Conservation (phyloP, 495 filamentous ascomycete species). For the Neurospora sp. region DNA sequence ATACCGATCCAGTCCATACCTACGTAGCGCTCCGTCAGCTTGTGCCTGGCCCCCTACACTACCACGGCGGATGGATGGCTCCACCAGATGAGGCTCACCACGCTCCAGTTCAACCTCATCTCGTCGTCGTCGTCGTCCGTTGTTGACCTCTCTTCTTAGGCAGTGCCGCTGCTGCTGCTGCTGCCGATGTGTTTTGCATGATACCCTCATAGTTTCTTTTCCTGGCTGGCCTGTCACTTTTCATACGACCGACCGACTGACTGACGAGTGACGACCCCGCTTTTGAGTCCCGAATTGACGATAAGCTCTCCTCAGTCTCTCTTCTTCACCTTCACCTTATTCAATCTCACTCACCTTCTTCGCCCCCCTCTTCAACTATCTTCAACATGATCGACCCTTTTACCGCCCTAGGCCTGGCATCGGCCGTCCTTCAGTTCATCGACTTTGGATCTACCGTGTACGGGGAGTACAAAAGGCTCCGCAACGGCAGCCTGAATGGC, state of each 20-base stretch:
- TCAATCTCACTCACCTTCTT: background rate
- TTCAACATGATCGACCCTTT: constrained; percentile 5
- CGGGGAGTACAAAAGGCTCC: background rate
- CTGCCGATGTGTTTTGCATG: background rate
- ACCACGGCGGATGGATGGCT: background rate
- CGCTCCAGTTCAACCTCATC: background rate
- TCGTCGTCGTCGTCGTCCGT: background rate
- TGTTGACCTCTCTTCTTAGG: background rate
- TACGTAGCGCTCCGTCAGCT: background rate
- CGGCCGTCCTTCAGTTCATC: constrained; percentile 10
- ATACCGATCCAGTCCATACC: background rate
- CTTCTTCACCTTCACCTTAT: background rate
- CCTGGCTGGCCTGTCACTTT: background rate
- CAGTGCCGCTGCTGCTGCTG: background rate
- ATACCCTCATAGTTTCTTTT: background rate
- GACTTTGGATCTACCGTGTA: constrained; percentile 3
- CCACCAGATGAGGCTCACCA: background rate
- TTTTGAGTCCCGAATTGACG: background rate
- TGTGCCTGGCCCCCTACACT: background rate
- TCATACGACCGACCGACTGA: background rate
- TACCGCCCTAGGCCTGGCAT: constrained; percentile 6
- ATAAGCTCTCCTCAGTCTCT: background rate
- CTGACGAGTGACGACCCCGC: background rate
- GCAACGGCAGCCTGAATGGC: background rate
- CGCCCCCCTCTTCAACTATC: background rate